Evolutionary conservation across 2,329 filamentous ascomycete genomes (phyloP).

Genomic region (Berkeleyomyces rouxiae): DNA sequence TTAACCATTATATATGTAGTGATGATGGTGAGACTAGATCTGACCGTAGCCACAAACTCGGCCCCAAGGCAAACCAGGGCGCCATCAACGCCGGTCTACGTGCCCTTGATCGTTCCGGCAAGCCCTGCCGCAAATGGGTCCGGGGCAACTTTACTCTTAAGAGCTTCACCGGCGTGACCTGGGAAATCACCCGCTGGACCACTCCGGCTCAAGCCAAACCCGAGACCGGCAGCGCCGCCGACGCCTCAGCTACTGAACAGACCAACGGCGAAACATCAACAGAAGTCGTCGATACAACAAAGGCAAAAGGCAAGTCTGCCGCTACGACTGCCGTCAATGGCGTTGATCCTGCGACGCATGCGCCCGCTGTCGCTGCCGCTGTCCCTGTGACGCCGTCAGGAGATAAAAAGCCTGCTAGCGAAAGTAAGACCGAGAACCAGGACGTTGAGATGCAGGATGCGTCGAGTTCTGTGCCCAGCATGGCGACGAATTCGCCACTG

Average conservation of each 20-base stretch:
- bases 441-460: constrained; percentile 38
- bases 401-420: constrained; percentile 41
- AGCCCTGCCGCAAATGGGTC: constrained; percentile 83
- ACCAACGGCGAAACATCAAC: background rate
- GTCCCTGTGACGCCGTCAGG: background rate
- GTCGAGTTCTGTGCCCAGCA: constrained; percentile 31
- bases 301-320: constrained; percentile 24
- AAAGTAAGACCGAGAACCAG: constrained; percentile 37
- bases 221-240: constrained; percentile 31
- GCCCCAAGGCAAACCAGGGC: constrained; percentile 89
- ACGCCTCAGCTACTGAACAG: constrained; percentile 10
- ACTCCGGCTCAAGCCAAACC: constrained; percentile 44
- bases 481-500: constrained; percentile 35
- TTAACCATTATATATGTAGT: constrained; percentile 19
- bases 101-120: constrained; percentile 79
- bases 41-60: constrained; percentile 58
- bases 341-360: background rate
- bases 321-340: background rate
- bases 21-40: constrained; percentile 45
- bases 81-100: constrained; percentile 94
- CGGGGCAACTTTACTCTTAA: constrained; percentile 71
- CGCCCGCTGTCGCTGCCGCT: background rate
- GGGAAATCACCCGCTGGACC: constrained; percentile 71
- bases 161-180: constrained; percentile 77
- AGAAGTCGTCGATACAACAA: constrained; percentile 19